Conservation (phyloP, 306 rosid genomes). For the Fragaria nilgerrensis region DNA sequence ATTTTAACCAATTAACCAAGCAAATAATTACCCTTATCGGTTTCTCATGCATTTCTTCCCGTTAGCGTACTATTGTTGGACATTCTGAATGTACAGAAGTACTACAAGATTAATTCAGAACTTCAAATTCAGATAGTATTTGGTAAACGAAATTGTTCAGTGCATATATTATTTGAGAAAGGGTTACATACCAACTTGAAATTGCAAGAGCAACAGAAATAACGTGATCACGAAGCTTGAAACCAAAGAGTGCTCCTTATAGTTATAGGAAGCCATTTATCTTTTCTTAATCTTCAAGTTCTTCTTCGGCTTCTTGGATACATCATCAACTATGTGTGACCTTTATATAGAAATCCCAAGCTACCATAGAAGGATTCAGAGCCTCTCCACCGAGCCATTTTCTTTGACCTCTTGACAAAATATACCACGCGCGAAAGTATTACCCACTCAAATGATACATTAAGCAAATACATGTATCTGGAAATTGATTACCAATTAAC, state of each 20-base stretch:
- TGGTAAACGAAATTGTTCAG: not conserved
- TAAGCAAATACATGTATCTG: not conserved
- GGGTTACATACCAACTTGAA: slow-evolving; percentile 35
- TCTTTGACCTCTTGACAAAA: slow-evolving; percentile 33
- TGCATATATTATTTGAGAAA: not conserved
- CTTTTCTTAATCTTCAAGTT: not conserved
- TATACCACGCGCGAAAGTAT: slow-evolving; percentile 34
- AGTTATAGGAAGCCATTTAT: slow-evolving; percentile 35
- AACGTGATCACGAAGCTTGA: slow-evolving; percentile 31
- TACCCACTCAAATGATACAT: slow-evolving; percentile 8
- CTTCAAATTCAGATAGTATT: not conserved
- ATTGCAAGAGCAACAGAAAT: slow-evolving; percentile 32
- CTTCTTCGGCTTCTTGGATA: not conserved
- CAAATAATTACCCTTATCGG: not conserved
- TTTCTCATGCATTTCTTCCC: not conserved
- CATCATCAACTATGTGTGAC: not conserved
- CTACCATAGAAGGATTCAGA: not conserved
- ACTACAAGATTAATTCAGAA: not conserved
- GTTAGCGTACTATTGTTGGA: not conserved
- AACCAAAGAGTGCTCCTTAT: slow-evolving; percentile 11
- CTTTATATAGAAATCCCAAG: slow-evolving; percentile 34
- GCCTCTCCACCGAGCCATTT: slow-evolving; percentile 49
- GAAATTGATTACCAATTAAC: not conserved
- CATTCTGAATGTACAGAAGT: not conserved
- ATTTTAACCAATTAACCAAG: not conserved